These are phyloP conservation scores for Dioscorea cayenensis DNA, from an alignment of 116 monocot species.

Conservation along the genomic window DNA sequence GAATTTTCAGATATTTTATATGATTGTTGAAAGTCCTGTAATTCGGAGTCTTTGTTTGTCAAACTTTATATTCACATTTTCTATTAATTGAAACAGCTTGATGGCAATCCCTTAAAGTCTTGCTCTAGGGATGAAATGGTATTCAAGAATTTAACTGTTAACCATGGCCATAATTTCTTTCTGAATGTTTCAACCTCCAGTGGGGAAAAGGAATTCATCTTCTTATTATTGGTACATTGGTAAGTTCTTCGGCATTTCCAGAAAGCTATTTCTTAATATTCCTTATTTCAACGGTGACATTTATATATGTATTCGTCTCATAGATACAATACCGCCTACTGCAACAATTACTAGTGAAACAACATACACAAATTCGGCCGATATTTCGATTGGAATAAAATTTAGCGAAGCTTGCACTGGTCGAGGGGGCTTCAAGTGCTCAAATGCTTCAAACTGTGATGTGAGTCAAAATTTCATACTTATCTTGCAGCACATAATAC, in stretches of 20 bases:
- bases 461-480: background rate
- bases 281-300: background rate
- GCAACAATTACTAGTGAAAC: background rate
- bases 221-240: slow-evolving; percentile 8
- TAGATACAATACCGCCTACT: slow-evolving; percentile 9
- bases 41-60: no score
- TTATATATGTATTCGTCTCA: background rate
- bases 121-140: background rate
- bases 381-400: background rate
- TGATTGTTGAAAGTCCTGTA: no score
- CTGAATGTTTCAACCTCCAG: slow-evolving; percentile 2
- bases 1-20: no score
- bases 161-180: slow-evolving; percentile 3
- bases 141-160: slow-evolving; percentile 2
- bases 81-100: slow-evolving; percentile 6
- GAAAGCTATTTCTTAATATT: background rate
- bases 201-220: slow-evolving; percentile 7
- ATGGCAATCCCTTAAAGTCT: background rate
- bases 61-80: background rate
- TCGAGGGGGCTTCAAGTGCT: slow-evolving; percentile 6
- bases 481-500: background rate
- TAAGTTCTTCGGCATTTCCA: background rate
- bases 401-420: slow-evolving; percentile 8
- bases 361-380: background rate
- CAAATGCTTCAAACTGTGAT: slow-evolving; percentile 7